Evolutionary conservation across 208 protist species (phyloP).

Genomic region (Tritrichomonas musculus): DNA sequence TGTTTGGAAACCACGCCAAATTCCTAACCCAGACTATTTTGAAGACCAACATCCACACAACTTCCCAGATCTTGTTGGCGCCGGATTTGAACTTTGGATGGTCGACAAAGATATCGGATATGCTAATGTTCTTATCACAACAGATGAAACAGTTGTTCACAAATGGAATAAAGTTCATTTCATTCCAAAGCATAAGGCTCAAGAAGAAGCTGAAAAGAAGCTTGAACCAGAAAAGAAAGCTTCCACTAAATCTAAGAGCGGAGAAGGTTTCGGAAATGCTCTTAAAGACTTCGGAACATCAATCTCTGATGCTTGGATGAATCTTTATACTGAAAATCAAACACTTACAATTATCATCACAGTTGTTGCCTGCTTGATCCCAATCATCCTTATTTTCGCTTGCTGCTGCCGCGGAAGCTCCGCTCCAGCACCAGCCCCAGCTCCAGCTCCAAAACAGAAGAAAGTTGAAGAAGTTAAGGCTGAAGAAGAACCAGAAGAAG

Average conservation of each 20-base stretch:
- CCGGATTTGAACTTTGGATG: not conserved
- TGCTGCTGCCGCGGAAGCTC: not conserved
- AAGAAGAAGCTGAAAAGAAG: not conserved
- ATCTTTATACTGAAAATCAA: not conserved
- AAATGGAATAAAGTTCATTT: not conserved
- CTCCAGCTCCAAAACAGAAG: not conserved
- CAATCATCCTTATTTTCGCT: not conserved
- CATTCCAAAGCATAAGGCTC: not conserved
- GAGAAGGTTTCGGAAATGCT: not conserved
- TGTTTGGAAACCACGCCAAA: conserved; percentile 46
- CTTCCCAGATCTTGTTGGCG: not conserved
- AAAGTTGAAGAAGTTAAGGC: not conserved
- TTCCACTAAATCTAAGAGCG: not conserved
- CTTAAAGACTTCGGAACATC: not conserved
- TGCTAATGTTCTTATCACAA: not conserved
- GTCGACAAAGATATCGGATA: not conserved
- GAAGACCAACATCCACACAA: not conserved
- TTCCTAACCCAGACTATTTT: conserved; percentile 50
- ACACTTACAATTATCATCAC: not conserved
- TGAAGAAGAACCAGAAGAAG: not conserved
- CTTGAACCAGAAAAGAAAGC: not conserved
- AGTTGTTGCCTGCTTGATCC: not conserved
- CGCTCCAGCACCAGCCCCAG: not conserved
- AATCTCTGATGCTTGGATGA: not conserved
- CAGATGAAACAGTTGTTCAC: not conserved